These are phyloP conservation scores for Aspergillus diversus DNA, from an alignment of 495 filamentous ascomycete species.

Conservation along the genomic window DNA sequence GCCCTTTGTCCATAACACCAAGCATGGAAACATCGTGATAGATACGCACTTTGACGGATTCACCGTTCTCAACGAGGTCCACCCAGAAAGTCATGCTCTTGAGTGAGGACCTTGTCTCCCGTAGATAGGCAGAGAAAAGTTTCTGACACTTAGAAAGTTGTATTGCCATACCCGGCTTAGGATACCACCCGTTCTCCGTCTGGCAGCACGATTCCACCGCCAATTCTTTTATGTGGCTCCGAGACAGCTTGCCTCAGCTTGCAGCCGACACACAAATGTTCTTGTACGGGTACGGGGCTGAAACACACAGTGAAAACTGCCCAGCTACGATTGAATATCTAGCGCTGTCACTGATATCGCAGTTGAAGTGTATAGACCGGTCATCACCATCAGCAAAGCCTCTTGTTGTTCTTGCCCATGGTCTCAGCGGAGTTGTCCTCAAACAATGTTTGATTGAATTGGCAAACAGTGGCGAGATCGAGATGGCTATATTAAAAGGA, in stretches of 20 bases:
- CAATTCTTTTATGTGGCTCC: not conserved
- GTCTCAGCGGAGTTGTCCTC: not conserved
- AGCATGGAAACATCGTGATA: not conserved
- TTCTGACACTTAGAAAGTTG: not conserved
- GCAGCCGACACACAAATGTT: not conserved
- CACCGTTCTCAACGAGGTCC: conserved; percentile 1
- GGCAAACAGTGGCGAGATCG: not conserved
- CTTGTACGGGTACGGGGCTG: not conserved
- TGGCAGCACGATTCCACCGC: not conserved
- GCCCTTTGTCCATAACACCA: not conserved
- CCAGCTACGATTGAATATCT: not conserved
- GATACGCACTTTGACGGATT: conserved; percentile 5
- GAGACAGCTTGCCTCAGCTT: not conserved
- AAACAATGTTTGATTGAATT: not conserved
- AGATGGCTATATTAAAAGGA: not conserved
- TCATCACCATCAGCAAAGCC: not conserved
- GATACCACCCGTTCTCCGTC: not conserved
- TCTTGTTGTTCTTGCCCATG: not conserved
- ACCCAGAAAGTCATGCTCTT: not conserved
- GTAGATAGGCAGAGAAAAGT: not conserved
- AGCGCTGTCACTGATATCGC: not conserved
- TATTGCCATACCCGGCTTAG: not conserved
- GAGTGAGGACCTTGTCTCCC: not conserved
- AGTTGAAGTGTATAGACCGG: not conserved
- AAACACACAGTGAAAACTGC: not conserved